Evolutionary conservation across 768 basidiomycete genomes (phyloP).

Genomic region (Boletus sp.): DNA sequence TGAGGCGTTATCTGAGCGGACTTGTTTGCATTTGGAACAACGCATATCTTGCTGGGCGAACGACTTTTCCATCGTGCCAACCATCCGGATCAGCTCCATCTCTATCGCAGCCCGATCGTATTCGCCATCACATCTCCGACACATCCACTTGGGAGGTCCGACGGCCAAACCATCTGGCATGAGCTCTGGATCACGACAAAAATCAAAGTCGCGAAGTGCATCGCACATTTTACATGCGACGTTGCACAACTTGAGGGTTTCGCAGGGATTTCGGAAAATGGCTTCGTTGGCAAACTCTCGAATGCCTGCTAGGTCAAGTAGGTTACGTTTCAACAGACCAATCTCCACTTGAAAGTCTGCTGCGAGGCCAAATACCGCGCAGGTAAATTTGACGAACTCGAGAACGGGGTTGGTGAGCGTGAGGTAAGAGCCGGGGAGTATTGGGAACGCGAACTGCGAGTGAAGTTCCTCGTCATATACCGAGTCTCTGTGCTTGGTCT

Average conservation of each 20-base stretch:
- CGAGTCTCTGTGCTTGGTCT: slow-evolving; percentile 59
- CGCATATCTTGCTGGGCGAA: slow-evolving; percentile 89
- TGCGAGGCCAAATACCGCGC: slow-evolving; percentile 76
- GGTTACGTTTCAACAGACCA: slow-evolving; percentile 81
- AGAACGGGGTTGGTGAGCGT: slow-evolving; percentile 75
- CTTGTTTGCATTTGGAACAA: slow-evolving; percentile 86
- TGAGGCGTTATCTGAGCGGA: slow-evolving; percentile 85
- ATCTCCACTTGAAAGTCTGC: slow-evolving; percentile 84
- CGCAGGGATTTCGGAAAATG: slow-evolving; percentile 87
- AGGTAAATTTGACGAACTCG: slow-evolving; percentile 85
- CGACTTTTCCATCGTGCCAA: slow-evolving; percentile 63
- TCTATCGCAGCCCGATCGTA: slow-evolving; percentile 90
- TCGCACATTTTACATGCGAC: slow-evolving; percentile 90
- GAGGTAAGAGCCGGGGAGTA: slow-evolving; percentile 83
- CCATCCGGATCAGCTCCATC: slow-evolving; percentile 74
- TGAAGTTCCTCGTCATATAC: slow-evolving; percentile 50
- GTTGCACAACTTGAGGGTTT: slow-evolving; percentile 77
- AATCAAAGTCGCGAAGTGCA: slow-evolving; percentile 84
- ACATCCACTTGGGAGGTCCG: slow-evolving; percentile 59
- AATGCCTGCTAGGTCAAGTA: slow-evolving; percentile 83
- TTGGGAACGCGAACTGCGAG: slow-evolving; percentile 72
- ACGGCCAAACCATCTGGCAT: slow-evolving; percentile 53
- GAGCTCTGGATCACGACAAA: slow-evolving; percentile 88
- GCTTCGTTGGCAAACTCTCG: slow-evolving; percentile 87
- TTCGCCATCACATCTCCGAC: slow-evolving; percentile 72